These are phyloP conservation scores for Physaria fendleri DNA, from an alignment of 345 rosid species.

Conservation along the genomic window DNA sequence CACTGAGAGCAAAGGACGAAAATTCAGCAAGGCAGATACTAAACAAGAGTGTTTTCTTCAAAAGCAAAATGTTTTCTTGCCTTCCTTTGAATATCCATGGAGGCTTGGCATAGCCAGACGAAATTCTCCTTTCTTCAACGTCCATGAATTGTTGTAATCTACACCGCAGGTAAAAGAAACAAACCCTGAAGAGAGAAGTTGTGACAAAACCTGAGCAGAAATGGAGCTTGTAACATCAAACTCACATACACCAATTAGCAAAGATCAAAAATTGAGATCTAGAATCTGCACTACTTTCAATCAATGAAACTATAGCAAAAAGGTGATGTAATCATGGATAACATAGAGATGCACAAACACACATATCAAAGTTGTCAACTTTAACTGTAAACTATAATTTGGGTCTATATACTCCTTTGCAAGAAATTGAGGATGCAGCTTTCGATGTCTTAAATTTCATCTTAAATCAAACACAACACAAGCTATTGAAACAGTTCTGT, in stretches of 20 bases:
- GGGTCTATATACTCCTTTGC: too few relatives aligned
- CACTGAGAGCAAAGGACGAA: constrained; percentile 44
- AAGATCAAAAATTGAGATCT: neutral
- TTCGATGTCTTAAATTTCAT: neutral
- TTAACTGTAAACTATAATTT: too few relatives aligned
- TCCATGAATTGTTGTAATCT: constrained; percentile 41
- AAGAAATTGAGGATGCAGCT: neutral
- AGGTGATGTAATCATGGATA: too few relatives aligned
- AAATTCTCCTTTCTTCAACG: constrained; percentile 32
- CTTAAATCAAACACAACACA: too few relatives aligned
- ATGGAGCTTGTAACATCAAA: neutral
- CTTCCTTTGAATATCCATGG: constrained; percentile 97
- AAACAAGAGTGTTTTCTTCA: neutral
- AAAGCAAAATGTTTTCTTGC: constrained; percentile 31
- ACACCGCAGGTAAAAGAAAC: neutral
- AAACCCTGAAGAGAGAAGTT: constrained; percentile 24
- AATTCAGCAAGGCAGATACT: neutral
- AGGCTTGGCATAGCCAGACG: constrained; percentile 61
- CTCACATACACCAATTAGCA: neutral
- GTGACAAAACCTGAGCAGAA: neutral
- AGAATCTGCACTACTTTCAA: neutral
- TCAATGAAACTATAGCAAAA: neutral
- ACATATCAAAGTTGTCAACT: too few relatives aligned
- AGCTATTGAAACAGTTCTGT: neutral
- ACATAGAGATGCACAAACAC: too few relatives aligned